Conservation (phyloP, 192 early-diverging fungal genomes). For the Helicostylum pulchrum region DNA sequence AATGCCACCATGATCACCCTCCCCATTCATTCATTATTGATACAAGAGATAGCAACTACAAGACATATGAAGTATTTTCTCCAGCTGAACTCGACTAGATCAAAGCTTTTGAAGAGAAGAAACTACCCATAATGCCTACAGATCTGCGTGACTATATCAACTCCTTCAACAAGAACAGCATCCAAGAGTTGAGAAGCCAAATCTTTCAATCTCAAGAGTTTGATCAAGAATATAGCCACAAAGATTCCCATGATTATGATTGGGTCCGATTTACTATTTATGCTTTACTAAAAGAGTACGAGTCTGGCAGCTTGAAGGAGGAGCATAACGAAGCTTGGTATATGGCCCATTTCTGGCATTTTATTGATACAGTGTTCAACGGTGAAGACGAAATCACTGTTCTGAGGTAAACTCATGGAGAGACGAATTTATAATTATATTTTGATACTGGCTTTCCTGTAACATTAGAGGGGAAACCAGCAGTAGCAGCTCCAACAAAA, state of each 20-base stretch:
- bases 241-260: slow-evolving; percentile 1
- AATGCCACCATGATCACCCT: not conserved
- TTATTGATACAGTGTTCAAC: slow-evolving; percentile 8
- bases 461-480: not conserved
- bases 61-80: not conserved
- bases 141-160: not conserved
- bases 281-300: slow-evolving; percentile 4
- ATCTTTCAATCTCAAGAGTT: not conserved
- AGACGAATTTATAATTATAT: not conserved
- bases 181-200: not conserved
- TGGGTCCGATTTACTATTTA: not conserved
- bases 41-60: not conserved
- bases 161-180: not conserved
- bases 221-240: slow-evolving; percentile 4
- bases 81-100: no score
- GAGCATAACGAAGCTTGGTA: not conserved
- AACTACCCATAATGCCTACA: no score
- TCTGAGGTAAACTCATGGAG: not conserved
- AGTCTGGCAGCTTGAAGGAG: not conserved
- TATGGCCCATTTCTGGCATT: not conserved
- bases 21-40: not conserved
- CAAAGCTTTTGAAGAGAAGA: no score
- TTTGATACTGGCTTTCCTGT: not conserved
- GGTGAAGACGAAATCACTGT: not conserved
- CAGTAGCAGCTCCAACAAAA: not conserved